A percentile compares a stretch with the other conserved stretches of the same genome.
Conservation (phyloP, 176 grass and related monocot genomes). For the Oryza glumipatula region DNA sequence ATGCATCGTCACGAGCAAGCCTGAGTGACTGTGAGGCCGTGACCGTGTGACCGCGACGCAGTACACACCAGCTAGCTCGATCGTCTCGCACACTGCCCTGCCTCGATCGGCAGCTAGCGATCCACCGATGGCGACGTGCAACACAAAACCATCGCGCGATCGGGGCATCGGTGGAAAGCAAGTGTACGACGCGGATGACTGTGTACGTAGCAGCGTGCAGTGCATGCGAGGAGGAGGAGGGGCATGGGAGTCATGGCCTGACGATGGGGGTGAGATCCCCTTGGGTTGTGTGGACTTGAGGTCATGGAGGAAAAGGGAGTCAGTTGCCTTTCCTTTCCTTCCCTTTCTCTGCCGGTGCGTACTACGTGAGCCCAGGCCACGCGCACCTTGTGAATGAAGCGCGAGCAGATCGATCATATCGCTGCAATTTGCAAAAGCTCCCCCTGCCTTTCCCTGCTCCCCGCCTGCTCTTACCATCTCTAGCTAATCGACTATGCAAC, state of each 20-base stretch:
- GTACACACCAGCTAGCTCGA: no score
- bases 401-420: no score
- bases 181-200: no score
- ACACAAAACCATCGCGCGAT: background rate
- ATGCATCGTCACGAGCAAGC: slow-evolving; percentile 13
- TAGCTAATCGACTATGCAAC: background rate
- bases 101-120: background rate
- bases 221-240: background rate
- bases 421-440: background rate
- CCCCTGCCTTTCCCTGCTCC: background rate
- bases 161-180: background rate
- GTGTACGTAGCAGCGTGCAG: background rate
- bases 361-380: slow-evolving; percentile 7
- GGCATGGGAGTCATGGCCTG: slow-evolving; percentile 12
- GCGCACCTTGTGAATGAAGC: slow-evolving; percentile 32
- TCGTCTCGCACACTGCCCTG: background rate
- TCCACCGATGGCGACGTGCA: background rate
- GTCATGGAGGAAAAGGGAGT: slow-evolving; percentile 6
- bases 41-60: no score
- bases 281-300: background rate
- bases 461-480: background rate
- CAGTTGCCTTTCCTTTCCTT: background rate
- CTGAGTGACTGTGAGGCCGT: no score
- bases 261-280: background rate
- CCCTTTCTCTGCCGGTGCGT: slow-evolving; percentile 9